Base-by-base conservation (phyloP, 495 filamentous ascomycete genomes). In the Achaetomiella virescens region DNA sequence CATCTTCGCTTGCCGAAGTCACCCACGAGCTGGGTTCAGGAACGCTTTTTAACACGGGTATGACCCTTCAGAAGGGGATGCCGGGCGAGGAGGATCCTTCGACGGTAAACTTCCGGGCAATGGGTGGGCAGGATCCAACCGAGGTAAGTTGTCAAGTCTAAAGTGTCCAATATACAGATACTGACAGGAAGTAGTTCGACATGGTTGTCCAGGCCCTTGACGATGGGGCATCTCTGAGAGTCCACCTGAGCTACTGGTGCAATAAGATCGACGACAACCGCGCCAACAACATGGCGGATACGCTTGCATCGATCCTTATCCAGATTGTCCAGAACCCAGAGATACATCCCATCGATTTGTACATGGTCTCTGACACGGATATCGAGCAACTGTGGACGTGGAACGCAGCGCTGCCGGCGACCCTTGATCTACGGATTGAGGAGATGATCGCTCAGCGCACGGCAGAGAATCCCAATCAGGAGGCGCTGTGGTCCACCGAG, bases 1-100 rank as follows among this genome's bases (percentile, higher is more conserved):
- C 75, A 51, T 61, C 66, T 8, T 59, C 73, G 7, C 62, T 78
- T 8, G 38, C 61, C 12, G 63, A 69, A 9, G 65, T 79, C 31
- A 45, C 51, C 6, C 51, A 54, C 9, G 51, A 53, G 50, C 4
- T 53, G 9, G 38, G 50, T 15, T 6, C 50, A 1, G 50, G 50
- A 8, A 53, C 50, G 17, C 50, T 53, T 6, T 53, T 53, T 25
- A 53, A 53, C 24, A 48, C 44, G 2, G 53, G 44, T 2, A 55
- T 47, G 53, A 55, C 53, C 2, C 43, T 48, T 20, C 53, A 46
- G 51, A 49, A 21, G 59, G 29, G 43, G 54, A 33, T 37, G 51
- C 47, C 61, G 61, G 48, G 35, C 1, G 24, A 21, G 3, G 24
- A 53, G 50, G 24, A 33, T 21, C 6, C 14, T 6, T 53, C 50